A percentile compares a stretch with the other conserved stretches of the same genome.
phyloP scores from a whole-genome alignment of 1,284 basidiomycete species.

The Coniferiporia sulphurascens region DNA sequence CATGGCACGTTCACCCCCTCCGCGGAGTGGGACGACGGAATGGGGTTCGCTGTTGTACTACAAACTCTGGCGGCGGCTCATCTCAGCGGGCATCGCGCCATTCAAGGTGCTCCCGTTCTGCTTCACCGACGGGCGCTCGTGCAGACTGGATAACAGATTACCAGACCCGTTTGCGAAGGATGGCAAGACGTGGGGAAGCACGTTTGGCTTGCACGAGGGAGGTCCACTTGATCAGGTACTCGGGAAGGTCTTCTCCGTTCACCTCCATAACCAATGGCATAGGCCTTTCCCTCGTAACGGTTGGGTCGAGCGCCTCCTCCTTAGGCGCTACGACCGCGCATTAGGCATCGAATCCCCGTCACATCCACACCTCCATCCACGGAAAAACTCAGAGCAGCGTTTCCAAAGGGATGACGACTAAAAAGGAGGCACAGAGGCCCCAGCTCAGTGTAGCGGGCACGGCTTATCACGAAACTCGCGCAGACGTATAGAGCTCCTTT shows the following conservation, averaged over 20 bases:
- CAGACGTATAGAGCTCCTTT: no score
- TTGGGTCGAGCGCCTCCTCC: slow-evolving; percentile 75
- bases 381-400: neutral
- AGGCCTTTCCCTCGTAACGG: slow-evolving; percentile 72
- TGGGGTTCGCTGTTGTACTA: slow-evolving; percentile 91
- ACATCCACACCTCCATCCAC: neutral
- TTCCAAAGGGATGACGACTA: slow-evolving; percentile 9
- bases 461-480: neutral
- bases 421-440: neutral
- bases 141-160: slow-evolving; percentile 84
- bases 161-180: slow-evolving; percentile 83
- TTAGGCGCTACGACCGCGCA: slow-evolving; percentile 52
- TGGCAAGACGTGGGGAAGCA: slow-evolving; percentile 55
- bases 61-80: slow-evolving; percentile 79
- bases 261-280: slow-evolving; percentile 92
- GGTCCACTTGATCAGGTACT: slow-evolving; percentile 66
- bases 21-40: slow-evolving; percentile 76
- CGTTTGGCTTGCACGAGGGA: slow-evolving; percentile 50
- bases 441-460: neutral
- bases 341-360: slow-evolving; percentile 13
- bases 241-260: slow-evolving; percentile 77
- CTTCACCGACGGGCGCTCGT: slow-evolving; percentile 85
- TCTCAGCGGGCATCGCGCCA: slow-evolving; percentile 66
- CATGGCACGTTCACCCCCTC: slow-evolving; percentile 71
- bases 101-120: slow-evolving; percentile 92